phyloP scores from a whole-genome alignment of 2,329 filamentous ascomycete species.

The Sordariomycetes sp. region DNA sequence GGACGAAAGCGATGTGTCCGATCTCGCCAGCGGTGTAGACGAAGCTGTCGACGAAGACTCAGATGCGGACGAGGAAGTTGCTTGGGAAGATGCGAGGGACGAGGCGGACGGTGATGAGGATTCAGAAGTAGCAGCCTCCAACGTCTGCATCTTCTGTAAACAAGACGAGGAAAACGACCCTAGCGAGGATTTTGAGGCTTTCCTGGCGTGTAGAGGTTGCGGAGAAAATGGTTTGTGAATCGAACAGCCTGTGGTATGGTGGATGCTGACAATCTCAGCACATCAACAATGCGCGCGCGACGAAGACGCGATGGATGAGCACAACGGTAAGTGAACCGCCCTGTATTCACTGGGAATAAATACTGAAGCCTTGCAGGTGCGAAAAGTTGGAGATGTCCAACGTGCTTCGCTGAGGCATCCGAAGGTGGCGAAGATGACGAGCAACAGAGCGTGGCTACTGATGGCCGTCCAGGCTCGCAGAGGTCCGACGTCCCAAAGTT shows the following conservation, averaged over 20 bases:
- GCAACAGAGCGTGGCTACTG: slow-evolving; percentile 1
- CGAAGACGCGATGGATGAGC: slow-evolving; percentile 31
- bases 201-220: slow-evolving; percentile 68
- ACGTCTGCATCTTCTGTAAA: slow-evolving; percentile 63
- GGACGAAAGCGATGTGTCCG: slow-evolving; percentile 32
- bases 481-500: slow-evolving; percentile 31
- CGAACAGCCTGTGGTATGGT: slow-evolving; percentile 5
- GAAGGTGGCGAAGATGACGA: slow-evolving; percentile 16
- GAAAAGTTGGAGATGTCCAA: slow-evolving; percentile 41
- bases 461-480: slow-evolving; percentile 13
- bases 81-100: slow-evolving; percentile 36
- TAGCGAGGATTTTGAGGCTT: slow-evolving; percentile 70
- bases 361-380: slow-evolving; percentile 19
- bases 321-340: slow-evolving; percentile 17
- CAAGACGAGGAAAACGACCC: slow-evolving; percentile 77
- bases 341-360: not conserved
- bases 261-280: slow-evolving; percentile 50
- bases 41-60: slow-evolving; percentile 48
- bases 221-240: slow-evolving; percentile 67
- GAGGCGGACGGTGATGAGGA: slow-evolving; percentile 40
- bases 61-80: slow-evolving; percentile 25
- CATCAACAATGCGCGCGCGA: slow-evolving; percentile 84
- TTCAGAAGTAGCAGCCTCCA: slow-evolving; percentile 39
- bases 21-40: slow-evolving; percentile 37
- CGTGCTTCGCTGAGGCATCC: slow-evolving; percentile 29